Percentiles rank a stretch among this genome's conserved stretches.
Evolutionary conservation across 805 yeast genomes (phyloP).

Genomic region (Candida gorgasii): DNA sequence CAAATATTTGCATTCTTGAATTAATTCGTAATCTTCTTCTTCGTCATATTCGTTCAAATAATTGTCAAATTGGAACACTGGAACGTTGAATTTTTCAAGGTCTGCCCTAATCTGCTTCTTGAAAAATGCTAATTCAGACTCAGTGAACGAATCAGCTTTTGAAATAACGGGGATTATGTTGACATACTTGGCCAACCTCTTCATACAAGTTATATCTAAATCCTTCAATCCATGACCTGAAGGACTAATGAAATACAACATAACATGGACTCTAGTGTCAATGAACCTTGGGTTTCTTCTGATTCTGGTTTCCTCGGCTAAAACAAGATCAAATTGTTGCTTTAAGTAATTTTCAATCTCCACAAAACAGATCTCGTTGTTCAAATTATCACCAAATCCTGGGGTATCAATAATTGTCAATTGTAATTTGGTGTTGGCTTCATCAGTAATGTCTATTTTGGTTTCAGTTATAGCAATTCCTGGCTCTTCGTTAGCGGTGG

Average conservation of each 20-base stretch:
- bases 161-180: conserved; percentile 83
- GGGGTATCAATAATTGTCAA: conserved; percentile 69
- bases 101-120: conserved; percentile 62
- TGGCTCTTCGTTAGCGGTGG: conserved; percentile 62
- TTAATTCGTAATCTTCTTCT: conserved; percentile 73
- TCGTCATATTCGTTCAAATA: conserved; percentile 54
- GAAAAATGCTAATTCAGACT: conserved; percentile 59
- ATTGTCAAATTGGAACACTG: conserved; percentile 71
- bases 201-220: conserved; percentile 73
- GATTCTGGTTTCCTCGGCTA: conserved; percentile 85
- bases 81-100: conserved; percentile 67
- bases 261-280: conserved; percentile 75
- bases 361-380: conserved; percentile 64
- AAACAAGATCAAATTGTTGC: conserved; percentile 74
- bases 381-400: conserved; percentile 76
- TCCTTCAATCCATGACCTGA: conserved; percentile 80
- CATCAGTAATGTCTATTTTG: conserved; percentile 59
- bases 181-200: conserved; percentile 64
- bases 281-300: conserved; percentile 81
- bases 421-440: conserved; percentile 53
- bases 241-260: conserved; percentile 76
- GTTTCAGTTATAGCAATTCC: conserved; percentile 76
- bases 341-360: conserved; percentile 69
- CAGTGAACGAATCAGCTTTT: conserved; percentile 77
- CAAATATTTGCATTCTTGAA: conserved; percentile 65